These are phyloP conservation scores for Tricholoma saponaceum DNA, from an alignment of 768 basidiomycete species.

Conservation along the genomic window DNA sequence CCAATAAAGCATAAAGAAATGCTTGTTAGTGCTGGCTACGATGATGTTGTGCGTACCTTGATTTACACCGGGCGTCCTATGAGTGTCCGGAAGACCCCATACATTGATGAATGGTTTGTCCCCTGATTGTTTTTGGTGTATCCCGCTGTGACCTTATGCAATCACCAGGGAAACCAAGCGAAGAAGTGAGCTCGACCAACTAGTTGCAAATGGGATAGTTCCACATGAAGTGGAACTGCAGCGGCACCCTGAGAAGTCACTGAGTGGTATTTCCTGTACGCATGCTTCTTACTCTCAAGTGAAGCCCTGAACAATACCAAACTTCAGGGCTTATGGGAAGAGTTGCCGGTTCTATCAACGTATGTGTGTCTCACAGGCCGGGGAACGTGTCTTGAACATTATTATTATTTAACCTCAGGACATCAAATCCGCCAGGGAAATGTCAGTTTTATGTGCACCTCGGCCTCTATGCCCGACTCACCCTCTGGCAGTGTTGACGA, in stretches of 20 bases:
- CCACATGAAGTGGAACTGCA: conserved; percentile 75
- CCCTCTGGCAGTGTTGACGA: conserved; percentile 64
- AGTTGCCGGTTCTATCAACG: conserved; percentile 67
- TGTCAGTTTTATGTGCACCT: conserved; percentile 45
- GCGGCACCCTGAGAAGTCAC: conserved; percentile 60
- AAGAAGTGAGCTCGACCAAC: conserved; percentile 50
- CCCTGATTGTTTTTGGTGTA: neutral
- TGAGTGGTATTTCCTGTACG: conserved; percentile 60
- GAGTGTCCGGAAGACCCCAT: conserved; percentile 77
- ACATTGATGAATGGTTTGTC: conserved; percentile 67
- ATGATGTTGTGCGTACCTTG: conserved; percentile 67
- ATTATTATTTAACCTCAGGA: conserved; percentile 36
- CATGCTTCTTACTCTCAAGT: neutral
- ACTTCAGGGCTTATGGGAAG: conserved; percentile 71
- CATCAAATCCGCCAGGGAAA: conserved; percentile 80
- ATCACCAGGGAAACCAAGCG: conserved; percentile 55
- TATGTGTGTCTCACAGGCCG: conserved; percentile 22
- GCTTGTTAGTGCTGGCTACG: conserved; percentile 66
- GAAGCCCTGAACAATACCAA: neutral
- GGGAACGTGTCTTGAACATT: neutral
- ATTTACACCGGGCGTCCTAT: conserved; percentile 79
- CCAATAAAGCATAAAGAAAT: conserved; percentile 69
- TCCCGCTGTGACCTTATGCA: neutral
- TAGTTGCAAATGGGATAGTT: conserved; percentile 62
- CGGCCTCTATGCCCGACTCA: conserved; percentile 1